Conservation (phyloP, 2,329 filamentous ascomycete genomes). For the Huntiella savannae region DNA sequence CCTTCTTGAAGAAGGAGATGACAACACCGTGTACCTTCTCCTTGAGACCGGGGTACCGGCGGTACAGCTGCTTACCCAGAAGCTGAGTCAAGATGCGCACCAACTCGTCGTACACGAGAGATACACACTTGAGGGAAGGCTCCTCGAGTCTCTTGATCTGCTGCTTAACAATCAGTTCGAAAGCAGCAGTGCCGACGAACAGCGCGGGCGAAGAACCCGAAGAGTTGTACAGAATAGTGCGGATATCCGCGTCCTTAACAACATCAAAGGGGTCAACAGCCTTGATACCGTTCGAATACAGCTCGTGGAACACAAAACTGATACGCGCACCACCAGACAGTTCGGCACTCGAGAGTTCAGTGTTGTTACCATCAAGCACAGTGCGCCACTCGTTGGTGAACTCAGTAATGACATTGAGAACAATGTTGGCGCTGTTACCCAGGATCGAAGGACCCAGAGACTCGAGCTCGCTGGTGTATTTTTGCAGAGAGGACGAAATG, state of each 20-base stretch:
- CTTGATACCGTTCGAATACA: constrained; percentile 95
- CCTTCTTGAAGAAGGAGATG: constrained; percentile 90
- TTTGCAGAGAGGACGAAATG: constrained; percentile 82
- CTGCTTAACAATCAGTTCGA: constrained; percentile 95
- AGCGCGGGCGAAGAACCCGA: constrained; percentile 94
- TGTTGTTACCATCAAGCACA: constrained; percentile 89
- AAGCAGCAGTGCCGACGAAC: constrained; percentile 95
- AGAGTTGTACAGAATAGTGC: constrained; percentile 94
- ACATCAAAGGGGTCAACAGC: constrained; percentile 93
- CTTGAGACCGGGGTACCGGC: constrained; percentile 82
- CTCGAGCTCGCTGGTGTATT: constrained; percentile 67
- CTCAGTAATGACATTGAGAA: constrained; percentile 96
- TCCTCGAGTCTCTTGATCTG: constrained; percentile 95
- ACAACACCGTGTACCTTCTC: constrained; percentile 93
- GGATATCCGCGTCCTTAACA: constrained; percentile 94
- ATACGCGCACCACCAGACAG: constrained; percentile 94
- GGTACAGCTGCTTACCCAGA: constrained; percentile 73
- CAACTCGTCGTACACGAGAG: constrained; percentile 89
- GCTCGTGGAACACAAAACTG: constrained; percentile 96
- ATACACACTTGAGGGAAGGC: constrained; percentile 92
- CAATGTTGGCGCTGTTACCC: constrained; percentile 87
- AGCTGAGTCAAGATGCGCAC: constrained; percentile 87
- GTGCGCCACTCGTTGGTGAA: constrained; percentile 97
- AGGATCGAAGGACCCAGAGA: constrained; percentile 84
- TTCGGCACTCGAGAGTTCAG: constrained; percentile 83